Evolutionary conservation across 805 yeast genomes (phyloP), one percentile per base, ranked within the genome.

Genomic region (Hanseniaspora taiwanica): DNA sequence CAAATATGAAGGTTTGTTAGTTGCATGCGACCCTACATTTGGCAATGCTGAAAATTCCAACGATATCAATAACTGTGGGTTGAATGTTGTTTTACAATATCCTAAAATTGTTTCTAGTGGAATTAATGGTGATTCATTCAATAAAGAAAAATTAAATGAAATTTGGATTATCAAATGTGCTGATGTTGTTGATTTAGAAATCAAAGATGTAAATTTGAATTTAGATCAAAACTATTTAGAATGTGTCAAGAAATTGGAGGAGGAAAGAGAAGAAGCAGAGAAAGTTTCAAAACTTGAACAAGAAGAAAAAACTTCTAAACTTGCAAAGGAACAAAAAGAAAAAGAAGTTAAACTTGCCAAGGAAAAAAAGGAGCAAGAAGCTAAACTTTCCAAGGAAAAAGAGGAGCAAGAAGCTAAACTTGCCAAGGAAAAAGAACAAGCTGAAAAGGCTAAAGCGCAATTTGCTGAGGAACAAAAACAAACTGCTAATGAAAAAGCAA

Each of bases 1-100:
- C 2, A 59, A 68, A 21, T 69, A 74, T 49, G 58, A 62, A 18
- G 94, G 94, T 17, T 52, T 76, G 7, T 59, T 83, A 42, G 61
- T 66, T 35, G 69, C 78, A 9, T 66, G 71, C 17, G 63, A 62
- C 25, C 63, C 29, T 14, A 25, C 29, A 7, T 25, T 14, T 7
- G 10, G 66, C 9, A 16, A 6, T 18, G 14, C 6, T 12, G 17
- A 31, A n/a, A 17, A 17, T 16, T 31, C 34, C 14, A 16, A 9
- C 4, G 20, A 8, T 48, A 53, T 25, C 56, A 66, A 61, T 6
- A 38, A 48, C 13, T 58, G 65, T 16, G 76, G 78, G 3, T 53
- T 79, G 32, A 76, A 80, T 12, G 66, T 79, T 13, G 71, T 74
- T 3, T 59, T 81, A 42, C 64, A 66, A 44, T 63, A 55, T 42